These are phyloP conservation scores for Aspergillus transmontanensis DNA, from an alignment of 2,329 filamentous ascomycete genomes.

Conservation along the genomic window DNA sequence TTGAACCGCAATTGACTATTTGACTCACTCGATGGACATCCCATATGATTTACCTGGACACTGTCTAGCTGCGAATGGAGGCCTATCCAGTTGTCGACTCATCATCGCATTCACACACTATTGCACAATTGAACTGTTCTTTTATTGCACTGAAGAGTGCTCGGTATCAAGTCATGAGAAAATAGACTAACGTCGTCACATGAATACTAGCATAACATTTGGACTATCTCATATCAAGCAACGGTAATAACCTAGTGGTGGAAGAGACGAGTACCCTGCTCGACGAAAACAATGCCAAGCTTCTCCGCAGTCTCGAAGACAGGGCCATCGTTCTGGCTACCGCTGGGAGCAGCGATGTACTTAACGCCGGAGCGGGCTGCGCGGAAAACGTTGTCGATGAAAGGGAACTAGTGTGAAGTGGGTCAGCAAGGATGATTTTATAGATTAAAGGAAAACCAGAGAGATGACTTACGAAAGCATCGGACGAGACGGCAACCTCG, in stretches of 20 bases:
- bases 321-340: constrained; percentile 59
- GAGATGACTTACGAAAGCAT: constrained; percentile 78
- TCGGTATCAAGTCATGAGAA: constrained; percentile 16
- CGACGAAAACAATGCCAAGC: constrained; percentile 88
- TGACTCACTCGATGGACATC: not conserved
- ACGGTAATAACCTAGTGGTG: constrained; percentile 68
- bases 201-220: constrained; percentile 8
- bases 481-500: constrained; percentile 81
- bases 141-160: constrained; percentile 1
- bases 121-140: not conserved
- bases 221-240: not conserved
- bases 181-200: constrained; percentile 9
- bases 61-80: not conserved
- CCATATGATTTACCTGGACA: not conserved
- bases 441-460: not conserved
- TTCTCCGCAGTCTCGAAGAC: constrained; percentile 83
- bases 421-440: not conserved
- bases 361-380: constrained; percentile 86
- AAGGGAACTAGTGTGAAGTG: constrained; percentile 73
- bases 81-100: not conserved
- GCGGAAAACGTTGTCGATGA: constrained; percentile 96
- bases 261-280: constrained; percentile 92
- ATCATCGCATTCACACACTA: not conserved
- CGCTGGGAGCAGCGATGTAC: constrained; percentile 91
- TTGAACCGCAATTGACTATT: too few relatives aligned